Evolutionary conservation across 129 eudicot species (phyloP), one percentile per base, ranked within the genome.

Genomic region (Rutidosis leptorrhynchoides): DNA sequence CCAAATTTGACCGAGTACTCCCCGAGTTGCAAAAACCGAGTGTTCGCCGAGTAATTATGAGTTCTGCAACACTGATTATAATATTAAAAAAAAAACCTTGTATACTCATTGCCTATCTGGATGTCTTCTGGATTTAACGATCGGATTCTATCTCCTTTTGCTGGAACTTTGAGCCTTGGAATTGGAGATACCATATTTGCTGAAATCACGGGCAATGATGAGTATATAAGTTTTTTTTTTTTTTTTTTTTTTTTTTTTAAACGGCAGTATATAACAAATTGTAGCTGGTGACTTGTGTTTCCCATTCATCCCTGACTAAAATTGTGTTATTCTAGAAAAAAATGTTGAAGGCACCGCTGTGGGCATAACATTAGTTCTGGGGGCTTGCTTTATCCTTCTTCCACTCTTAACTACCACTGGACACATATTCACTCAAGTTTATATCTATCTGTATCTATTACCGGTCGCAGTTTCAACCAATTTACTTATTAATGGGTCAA

Each of bases 321-420:
- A 27, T 57, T 65, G 30, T 27, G 29, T 24, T 32, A 77, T 30
- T 28, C 0, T 65, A 93, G 98, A 93, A 76, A 93, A 93, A 81
- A 93, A 96, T 3, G 68, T 93, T 62, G 99, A 93, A 86, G 99
- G 99, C 54, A 93, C 99, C 21, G 99, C 96, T 37, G 99, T 96
- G 46, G 99, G 99, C 52, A 93, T 93, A 48, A 86, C 95, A 14
- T 89, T 95, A 4, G 99, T 93, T 73, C 75, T 93, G 67, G 96
- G 83, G 48, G 95, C 99, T 52, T 93, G 99, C 83, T 86, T 88
- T 51, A 76, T 71, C 56, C 79, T 93, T 28, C 87, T 89, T 75
- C 99, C 99, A 40, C 83, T 88, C 72, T 77, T 93, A 27, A 93
- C 96, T 5, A 81, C 95, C 45, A 84, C 95, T 12, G 95, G 96